These are phyloP conservation scores for Nicotiana attenuata DNA, from an alignment of 257 asterid genomes.

Conservation along the genomic window DNA sequence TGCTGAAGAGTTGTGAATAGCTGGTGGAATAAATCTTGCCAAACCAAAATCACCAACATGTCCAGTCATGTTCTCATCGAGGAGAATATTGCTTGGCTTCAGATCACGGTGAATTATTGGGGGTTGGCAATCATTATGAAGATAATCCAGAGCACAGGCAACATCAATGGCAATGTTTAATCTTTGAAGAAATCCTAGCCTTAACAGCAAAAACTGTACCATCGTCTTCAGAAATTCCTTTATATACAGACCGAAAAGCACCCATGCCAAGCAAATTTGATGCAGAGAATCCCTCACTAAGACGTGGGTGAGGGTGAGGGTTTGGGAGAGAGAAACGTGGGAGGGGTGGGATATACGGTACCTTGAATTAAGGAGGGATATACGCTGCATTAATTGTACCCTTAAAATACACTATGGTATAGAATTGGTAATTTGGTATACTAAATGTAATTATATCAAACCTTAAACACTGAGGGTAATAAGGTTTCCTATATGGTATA, in stretches of 20 bases:
- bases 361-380: too few relatives aligned
- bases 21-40: slow-evolving; percentile 9
- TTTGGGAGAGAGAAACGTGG: too few relatives aligned
- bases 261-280: slow-evolving; percentile 20
- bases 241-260: slow-evolving; percentile 20
- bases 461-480: too few relatives aligned
- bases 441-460: too few relatives aligned
- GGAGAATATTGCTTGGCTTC: slow-evolving; percentile 32
- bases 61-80: slow-evolving; percentile 16
- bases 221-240: slow-evolving; percentile 8
- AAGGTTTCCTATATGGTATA: too few relatives aligned
- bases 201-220: slow-evolving; percentile 16
- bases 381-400: too few relatives aligned
- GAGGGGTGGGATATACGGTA: too few relatives aligned
- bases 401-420: too few relatives aligned
- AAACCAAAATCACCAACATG: slow-evolving; percentile 20
- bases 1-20: background rate
- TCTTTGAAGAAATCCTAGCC: slow-evolving; percentile 14
- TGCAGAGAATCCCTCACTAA: slow-evolving; percentile 7
- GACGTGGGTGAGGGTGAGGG: too few relatives aligned
- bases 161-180: slow-evolving; percentile 22
- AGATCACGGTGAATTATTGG: slow-evolving; percentile 29
- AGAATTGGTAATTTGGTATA: too few relatives aligned
- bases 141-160: slow-evolving; percentile 24
- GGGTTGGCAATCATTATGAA: slow-evolving; percentile 21